phyloP scores from a whole-genome alignment of 305 asterid species.

The Fraxinus platypoda region DNA sequence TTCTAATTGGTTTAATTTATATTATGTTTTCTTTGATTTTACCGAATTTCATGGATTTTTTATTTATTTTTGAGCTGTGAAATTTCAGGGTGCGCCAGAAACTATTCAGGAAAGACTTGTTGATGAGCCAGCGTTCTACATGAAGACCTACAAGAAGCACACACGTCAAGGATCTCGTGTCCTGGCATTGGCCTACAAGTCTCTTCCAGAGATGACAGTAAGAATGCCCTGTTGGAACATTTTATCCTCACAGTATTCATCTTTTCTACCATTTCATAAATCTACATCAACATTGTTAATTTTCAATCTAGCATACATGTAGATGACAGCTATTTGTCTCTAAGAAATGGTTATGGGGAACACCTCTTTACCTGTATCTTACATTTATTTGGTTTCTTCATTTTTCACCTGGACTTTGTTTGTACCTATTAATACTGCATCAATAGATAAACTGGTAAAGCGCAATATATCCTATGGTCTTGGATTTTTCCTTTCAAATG shows the following conservation, averaged over 20 bases:
- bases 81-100: slow-evolving; percentile 96
- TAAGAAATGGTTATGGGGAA: slow-evolving; percentile 3
- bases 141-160: slow-evolving; percentile 74
- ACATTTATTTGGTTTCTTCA: slow-evolving; percentile 6
- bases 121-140: slow-evolving; percentile 76
- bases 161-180: slow-evolving; percentile 99
- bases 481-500: neutral
- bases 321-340: slow-evolving; percentile 6
- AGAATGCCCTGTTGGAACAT: slow-evolving; percentile 25
- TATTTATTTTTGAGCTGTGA: neutral
- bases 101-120: slow-evolving; percentile 94
- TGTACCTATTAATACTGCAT: neutral
- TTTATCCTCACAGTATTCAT: neutral
- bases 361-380: neutral
- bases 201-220: slow-evolving; percentile 98
- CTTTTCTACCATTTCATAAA: neutral
- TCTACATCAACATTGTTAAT: neutral
- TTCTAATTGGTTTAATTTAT: neutral
- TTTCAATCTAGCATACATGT: neutral
- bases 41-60: neutral
- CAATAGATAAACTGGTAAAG: neutral
- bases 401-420: neutral
- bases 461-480: neutral
- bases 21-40: neutral
- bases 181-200: slow-evolving; percentile 86